Evolutionary conservation across 768 basidiomycete genomes (phyloP), one percentile per base, ranked within the genome.

Genomic region (Mycena metata): DNA sequence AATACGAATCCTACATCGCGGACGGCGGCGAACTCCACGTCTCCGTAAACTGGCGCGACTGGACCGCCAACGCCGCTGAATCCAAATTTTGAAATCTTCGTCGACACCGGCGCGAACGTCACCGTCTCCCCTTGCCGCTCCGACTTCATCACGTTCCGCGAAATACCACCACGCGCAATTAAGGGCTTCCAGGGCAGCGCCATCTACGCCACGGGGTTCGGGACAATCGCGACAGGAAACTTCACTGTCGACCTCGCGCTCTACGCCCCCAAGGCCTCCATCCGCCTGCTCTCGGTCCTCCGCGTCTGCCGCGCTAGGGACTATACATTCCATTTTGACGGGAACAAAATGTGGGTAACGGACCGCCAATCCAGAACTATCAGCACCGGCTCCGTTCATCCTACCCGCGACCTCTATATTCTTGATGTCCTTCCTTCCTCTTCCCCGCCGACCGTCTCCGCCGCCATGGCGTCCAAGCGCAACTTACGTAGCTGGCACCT

Each of bases 161-260:
- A 33, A 2, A 68, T 68, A 16, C 4, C 19, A 0, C 67, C 67
- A 3, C 60, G 54, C 8, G 17, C 61, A 1, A 58, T 68, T 10
- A 42, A 15, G 11, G 60, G 67, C 16, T 61, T 69, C 57, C 61
- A 64, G 15, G 61, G 67, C 13, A 57, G n/a, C 49, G 33, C 64
- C 3, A 46, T 69, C 16, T 5, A 36, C n/a, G 69, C 69, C 10
- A 11, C 9, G 8, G 69, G 69, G 13, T 26, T 69, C 41, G 69
- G 69, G 5, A 60, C 46, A 2, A 64, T 69, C 41, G 57, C 41
- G 0, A 66, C 57, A 7, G 51, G 54, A 49, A 52, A 47, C n/a
- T 43, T 60, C 19, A 15, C 9, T 0, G 21, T 65, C n/a, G n/a
- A 56, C 6, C 24, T 57, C 24, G 64, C 41, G 0, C 55, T 66